Evolutionary conservation across 768 basidiomycete species (phyloP).

Genomic region (Phylloporus arenicola): DNA sequence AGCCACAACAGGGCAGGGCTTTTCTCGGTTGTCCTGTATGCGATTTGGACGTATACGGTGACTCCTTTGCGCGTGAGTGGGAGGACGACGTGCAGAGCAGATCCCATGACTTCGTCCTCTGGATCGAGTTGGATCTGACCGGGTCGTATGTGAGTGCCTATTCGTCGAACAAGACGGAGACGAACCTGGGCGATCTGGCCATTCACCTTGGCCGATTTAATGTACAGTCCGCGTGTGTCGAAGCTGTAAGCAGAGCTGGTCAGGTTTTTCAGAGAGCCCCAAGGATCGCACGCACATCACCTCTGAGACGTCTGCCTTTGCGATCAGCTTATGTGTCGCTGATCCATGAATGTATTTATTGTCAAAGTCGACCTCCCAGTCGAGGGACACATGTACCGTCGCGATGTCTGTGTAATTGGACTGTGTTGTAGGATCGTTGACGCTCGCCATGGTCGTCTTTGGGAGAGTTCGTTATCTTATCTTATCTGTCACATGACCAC

Average conservation of each 20-base stretch:
- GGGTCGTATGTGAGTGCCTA: not conserved
- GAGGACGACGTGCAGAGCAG: constrained; percentile 61
- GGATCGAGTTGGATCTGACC: constrained; percentile 48
- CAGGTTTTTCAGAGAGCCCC: not conserved
- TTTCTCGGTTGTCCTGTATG: constrained; percentile 67
- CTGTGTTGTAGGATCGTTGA: constrained; percentile 44
- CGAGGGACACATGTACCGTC: constrained; percentile 46
- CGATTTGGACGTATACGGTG: constrained; percentile 44
- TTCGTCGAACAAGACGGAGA: not conserved
- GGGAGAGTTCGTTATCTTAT: not conserved
- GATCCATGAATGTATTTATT: constrained; percentile 42
- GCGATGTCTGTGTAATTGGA: constrained; percentile 51
- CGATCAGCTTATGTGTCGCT: constrained; percentile 41
- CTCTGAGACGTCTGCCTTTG: constrained; percentile 35
- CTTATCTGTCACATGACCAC: constrained; percentile 11
- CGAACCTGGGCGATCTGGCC: constrained; percentile 45
- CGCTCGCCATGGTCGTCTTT: too few relatives aligned
- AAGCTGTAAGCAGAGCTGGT: constrained; percentile 29
- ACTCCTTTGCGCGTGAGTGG: constrained; percentile 34
- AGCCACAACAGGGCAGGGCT: constrained; percentile 87
- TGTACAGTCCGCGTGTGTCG: constrained; percentile 49
- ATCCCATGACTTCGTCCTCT: constrained; percentile 70
- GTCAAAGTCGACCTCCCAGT: constrained; percentile 56
- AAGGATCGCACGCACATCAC: constrained; percentile 33
- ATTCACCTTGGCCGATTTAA: constrained; percentile 48